phyloP scores from a whole-genome alignment of 352 stramenopile genomes.

The Blastocystis sp. region DNA sequence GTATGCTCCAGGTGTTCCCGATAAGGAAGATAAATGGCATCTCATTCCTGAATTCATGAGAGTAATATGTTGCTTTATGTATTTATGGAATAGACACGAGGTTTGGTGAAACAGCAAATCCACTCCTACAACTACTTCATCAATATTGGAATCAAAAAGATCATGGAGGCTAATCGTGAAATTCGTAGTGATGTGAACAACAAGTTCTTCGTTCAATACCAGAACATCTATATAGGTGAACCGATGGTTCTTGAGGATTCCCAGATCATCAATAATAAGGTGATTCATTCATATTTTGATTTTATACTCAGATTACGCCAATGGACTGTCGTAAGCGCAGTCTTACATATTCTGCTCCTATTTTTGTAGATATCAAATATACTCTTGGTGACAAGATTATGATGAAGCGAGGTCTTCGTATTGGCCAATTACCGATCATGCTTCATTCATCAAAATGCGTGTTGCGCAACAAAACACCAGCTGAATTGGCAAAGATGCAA shows the following conservation, averaged over 20 bases:
- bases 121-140: slow-evolving; percentile 99
- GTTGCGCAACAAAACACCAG: slow-evolving; percentile 83
- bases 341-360: slow-evolving; percentile 93
- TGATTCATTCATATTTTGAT: neutral
- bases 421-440: slow-evolving; percentile 95
- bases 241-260: slow-evolving; percentile 91
- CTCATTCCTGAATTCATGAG: slow-evolving; percentile 93
- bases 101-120: slow-evolving; percentile 93
- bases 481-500: slow-evolving; percentile 86
- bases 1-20: slow-evolving; percentile 13
- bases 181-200: slow-evolving; percentile 81
- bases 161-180: slow-evolving; percentile 84
- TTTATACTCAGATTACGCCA: slow-evolving; percentile 74
- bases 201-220: slow-evolving; percentile 97
- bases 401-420: slow-evolving; percentile 79
- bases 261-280: slow-evolving; percentile 77
- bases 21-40: slow-evolving; percentile 87
- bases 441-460: slow-evolving; percentile 89
- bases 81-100: slow-evolving; percentile 69
- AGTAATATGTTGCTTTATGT: slow-evolving; percentile 66
- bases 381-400: slow-evolving; percentile 92
- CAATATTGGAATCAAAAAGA: slow-evolving; percentile 93
- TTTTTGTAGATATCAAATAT: slow-evolving; percentile 97
- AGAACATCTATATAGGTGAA: slow-evolving; percentile 90
- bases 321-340: slow-evolving; percentile 95